Evolutionary conservation across 106 monocot genomes (phyloP).

Genomic region (Dactylorhiza incarnata): DNA sequence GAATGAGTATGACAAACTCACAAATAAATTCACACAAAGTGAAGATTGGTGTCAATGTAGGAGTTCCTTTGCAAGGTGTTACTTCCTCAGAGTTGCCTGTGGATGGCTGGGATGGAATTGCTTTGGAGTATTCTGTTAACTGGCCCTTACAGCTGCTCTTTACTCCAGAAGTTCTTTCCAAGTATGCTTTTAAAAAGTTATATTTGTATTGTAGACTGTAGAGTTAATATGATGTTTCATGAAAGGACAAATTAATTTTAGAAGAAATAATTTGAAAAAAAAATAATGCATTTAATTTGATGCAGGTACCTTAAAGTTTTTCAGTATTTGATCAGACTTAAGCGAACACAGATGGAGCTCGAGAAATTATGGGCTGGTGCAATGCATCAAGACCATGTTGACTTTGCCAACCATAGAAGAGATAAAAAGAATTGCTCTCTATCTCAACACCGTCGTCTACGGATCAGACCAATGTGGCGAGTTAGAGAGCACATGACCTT

Average conservation of each 20-base stretch:
- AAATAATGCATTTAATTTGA: conserved; percentile 14
- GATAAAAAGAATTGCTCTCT: conserved; percentile 33
- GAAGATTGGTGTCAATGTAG: conserved; percentile 27
- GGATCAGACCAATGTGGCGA: conserved; percentile 73
- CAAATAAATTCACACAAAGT: conserved; percentile 38
- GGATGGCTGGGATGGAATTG: conserved; percentile 95
- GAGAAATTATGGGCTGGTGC: conserved; percentile 95
- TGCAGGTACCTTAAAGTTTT: conserved; percentile 85
- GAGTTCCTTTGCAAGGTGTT: conserved; percentile 28
- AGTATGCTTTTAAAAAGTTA: conserved; percentile 38
- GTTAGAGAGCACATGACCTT: conserved; percentile 92
- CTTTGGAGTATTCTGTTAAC: conserved; percentile 84
- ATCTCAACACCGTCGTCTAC: conserved; percentile 33
- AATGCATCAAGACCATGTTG: conserved; percentile 89
- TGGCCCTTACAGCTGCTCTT: conserved; percentile 96
- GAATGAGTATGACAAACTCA: conserved; percentile 28
- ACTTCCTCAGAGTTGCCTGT: conserved; percentile 40
- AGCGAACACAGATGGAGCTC: conserved; percentile 97
- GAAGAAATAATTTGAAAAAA: background rate
- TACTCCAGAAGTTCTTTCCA: conserved; percentile 88
- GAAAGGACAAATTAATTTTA: background rate
- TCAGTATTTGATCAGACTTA: conserved; percentile 85
- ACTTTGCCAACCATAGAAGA: conserved; percentile 72
- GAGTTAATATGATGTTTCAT: background rate
- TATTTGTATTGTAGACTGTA: conserved; percentile 5